Conservation (phyloP, 441 rosid genomes). For the Pelargonium citronellum region DNA sequence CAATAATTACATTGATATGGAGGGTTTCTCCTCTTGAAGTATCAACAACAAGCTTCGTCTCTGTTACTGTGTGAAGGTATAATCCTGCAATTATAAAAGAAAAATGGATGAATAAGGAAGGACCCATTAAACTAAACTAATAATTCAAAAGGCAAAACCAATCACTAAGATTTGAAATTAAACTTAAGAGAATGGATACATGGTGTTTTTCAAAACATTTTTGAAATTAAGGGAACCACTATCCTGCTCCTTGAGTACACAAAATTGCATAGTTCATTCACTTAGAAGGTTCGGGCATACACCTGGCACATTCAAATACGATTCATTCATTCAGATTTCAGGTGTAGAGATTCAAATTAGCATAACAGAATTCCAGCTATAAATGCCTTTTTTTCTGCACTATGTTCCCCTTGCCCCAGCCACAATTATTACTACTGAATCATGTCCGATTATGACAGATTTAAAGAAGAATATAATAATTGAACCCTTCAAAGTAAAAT, state of each 20-base stretch:
- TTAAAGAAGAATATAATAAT: background rate
- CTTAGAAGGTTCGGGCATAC: background rate
- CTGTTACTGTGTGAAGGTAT: conserved; percentile 68
- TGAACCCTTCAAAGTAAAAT: background rate
- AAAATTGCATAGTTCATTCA: background rate
- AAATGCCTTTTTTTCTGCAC: background rate
- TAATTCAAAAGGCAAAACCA: background rate
- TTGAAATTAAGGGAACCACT: background rate
- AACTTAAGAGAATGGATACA: background rate
- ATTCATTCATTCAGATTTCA: background rate
- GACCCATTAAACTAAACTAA: background rate
- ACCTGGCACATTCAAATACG: background rate
- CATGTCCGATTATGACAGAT: background rate
- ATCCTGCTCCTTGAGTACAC: background rate
- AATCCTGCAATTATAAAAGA: conserved; percentile 41
- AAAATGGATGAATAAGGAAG: background rate
- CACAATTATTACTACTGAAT: background rate
- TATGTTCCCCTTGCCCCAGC: background rate
- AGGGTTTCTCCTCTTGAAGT: conserved; percentile 86
- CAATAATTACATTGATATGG: conserved; percentile 60
- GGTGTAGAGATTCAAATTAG: background rate
- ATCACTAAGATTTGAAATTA: background rate
- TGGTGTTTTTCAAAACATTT: background rate
- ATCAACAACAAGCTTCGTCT: conserved; percentile 85
- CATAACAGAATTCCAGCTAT: background rate